phyloP scores from a whole-genome alignment of 2,329 filamentous ascomycete genomes.

The Fusarium coffeatum region DNA sequence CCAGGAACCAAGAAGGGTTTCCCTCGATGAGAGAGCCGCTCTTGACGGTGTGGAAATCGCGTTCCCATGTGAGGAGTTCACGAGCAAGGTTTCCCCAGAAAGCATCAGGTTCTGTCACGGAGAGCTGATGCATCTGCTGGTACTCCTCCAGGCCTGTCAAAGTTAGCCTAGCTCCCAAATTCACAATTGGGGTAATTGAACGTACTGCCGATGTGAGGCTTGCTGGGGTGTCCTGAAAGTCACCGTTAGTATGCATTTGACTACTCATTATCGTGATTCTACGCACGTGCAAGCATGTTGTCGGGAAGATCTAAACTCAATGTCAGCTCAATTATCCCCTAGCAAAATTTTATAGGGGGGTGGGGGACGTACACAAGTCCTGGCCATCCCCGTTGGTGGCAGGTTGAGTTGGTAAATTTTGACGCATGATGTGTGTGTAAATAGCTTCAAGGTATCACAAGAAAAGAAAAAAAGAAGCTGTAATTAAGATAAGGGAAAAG shows the following conservation, averaged over 20 bases:
- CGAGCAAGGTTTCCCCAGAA: slow-evolving; percentile 89
- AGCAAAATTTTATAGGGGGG: not conserved
- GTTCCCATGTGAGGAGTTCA: slow-evolving; percentile 87
- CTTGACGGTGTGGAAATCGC: slow-evolving; percentile 87
- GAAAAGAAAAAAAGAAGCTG: not conserved
- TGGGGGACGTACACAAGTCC: slow-evolving; percentile 34
- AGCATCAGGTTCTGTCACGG: slow-evolving; percentile 82
- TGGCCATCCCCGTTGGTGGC: slow-evolving; percentile 20
- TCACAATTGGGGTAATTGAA: not conserved
- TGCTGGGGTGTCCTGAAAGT: slow-evolving; percentile 34
- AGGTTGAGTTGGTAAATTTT: slow-evolving; percentile 5
- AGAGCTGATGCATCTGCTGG: slow-evolving; percentile 74
- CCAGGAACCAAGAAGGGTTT: slow-evolving; percentile 91
- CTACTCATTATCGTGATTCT: not conserved
- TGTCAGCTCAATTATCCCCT: not conserved
- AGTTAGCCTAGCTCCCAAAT: not conserved
- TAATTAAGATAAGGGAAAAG: not conserved
- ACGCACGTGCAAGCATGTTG: slow-evolving; percentile 39
- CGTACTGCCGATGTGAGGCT: slow-evolving; percentile 37
- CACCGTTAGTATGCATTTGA: slow-evolving; percentile 10
- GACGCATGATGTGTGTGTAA: slow-evolving; percentile 22
- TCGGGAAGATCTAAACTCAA: slow-evolving; percentile 30
- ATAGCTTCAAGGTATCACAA: not conserved
- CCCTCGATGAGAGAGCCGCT: slow-evolving; percentile 78
- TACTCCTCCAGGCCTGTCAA: slow-evolving; percentile 69